Evolutionary conservation across 1,284 basidiomycete species (phyloP).

Genomic region (Boletus mariae): DNA sequence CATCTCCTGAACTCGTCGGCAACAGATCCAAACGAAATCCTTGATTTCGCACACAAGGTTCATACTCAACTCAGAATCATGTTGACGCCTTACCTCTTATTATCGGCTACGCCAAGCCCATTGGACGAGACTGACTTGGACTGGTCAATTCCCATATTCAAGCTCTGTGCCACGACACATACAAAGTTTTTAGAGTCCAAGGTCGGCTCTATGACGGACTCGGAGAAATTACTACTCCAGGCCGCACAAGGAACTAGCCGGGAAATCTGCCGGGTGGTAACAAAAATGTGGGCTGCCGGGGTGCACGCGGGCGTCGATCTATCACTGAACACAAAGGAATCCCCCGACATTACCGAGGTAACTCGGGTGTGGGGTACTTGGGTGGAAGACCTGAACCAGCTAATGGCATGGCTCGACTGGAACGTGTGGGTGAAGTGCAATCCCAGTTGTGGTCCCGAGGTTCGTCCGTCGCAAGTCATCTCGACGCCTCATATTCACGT

Average conservation of each 20-base stretch:
- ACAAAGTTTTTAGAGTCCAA: slow-evolving; percentile 24
- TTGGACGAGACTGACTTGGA: not conserved
- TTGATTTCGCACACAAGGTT: slow-evolving; percentile 11
- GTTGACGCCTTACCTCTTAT: slow-evolving; percentile 18
- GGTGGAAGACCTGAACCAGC: slow-evolving; percentile 19
- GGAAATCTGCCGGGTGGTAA: slow-evolving; percentile 45
- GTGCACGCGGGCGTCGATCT: slow-evolving; percentile 32
- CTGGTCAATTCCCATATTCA: slow-evolving; percentile 28
- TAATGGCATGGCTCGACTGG: slow-evolving; percentile 42
- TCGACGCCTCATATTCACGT: not conserved
- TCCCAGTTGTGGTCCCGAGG: slow-evolving; percentile 34
- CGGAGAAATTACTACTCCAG: not conserved
- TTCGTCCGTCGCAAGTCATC: slow-evolving; percentile 10
- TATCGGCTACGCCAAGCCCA: slow-evolving; percentile 1
- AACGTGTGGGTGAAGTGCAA: slow-evolving; percentile 37
- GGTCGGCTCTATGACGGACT: not conserved
- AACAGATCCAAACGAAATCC: not conserved
- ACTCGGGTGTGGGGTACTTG: slow-evolving; percentile 19
- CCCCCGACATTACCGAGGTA: slow-evolving; percentile 1
- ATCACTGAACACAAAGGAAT: slow-evolving; percentile 3
- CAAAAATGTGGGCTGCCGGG: slow-evolving; percentile 18
- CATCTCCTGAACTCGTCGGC: slow-evolving; percentile 34
- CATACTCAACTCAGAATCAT: slow-evolving; percentile 22
- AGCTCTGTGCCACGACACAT: slow-evolving; percentile 34
- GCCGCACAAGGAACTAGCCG: not conserved